Base-by-base conservation (phyloP, 2,329 filamentous ascomycete species). In the Colletotrichum phormii region DNA sequence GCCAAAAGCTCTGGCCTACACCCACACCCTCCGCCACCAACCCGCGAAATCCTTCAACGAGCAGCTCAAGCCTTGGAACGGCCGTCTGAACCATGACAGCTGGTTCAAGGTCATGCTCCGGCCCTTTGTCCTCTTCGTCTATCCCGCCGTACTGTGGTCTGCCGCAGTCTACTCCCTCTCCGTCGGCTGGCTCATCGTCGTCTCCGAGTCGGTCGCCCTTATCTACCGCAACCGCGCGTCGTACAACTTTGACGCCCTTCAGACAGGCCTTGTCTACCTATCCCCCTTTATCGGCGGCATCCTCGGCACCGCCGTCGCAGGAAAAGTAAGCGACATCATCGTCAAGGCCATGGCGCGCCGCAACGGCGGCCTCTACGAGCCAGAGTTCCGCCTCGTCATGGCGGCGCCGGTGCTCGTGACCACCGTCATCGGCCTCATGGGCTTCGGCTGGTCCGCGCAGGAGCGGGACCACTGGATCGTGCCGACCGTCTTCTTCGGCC, bases 331-430 rank as follows among this genome's bases (percentile, higher is more conserved):
- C 4, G 97, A 98, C 78, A 78, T 96, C 2, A 91, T 98, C 60
- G 95, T 98, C 6, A 91, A 91, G 64, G 92, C 86, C 71, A 95
- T 98, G 93, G 89, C 94, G 2, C 89, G 92, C 46, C 91, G 92
- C 33, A 98, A 98, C 77, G 95, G 94, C n/a, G 96, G 96, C 2
- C 86, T 98, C 3, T 98, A 98, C 80, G 96, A 98, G 81, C 96
- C 96, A 0, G 96, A 98, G 81, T 98, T 97, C 79, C 90, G 95
- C 7, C 89, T 98, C 0, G 89, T 97, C 55, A 98, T 98, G 96
- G 94, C 91, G 0, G 83, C 92, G 3, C 96, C 95, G 0, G 92
- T 98, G 37, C 86, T 92, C 0, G 78, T 98, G 66, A 91, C 91
- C 4, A 98, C 95, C 0, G 90, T 92, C 1, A 90, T 96, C 37